phyloP scores from a whole-genome alignment of 441 rosid species.

The Breynia disticha region DNA sequence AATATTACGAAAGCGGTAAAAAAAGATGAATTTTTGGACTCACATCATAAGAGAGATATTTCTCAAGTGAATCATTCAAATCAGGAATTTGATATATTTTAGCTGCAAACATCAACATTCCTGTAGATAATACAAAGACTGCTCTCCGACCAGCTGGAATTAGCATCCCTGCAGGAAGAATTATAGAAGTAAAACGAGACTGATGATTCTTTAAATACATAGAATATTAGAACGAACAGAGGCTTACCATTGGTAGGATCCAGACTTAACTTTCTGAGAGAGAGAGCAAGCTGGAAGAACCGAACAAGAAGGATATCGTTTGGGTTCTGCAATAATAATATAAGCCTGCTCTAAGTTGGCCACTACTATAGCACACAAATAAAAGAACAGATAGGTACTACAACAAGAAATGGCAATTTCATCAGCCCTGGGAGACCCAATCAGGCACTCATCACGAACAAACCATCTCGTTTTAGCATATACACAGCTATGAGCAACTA shows the following conservation, averaged over 20 bases:
- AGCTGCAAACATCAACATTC: conserved; percentile 77
- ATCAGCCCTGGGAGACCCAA: no score
- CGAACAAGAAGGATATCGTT: conserved; percentile 48
- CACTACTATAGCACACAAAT: no score
- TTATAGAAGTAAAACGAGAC: no score
- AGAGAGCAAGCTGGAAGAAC: conserved; percentile 80
- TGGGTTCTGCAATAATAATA: conserved; percentile 43
- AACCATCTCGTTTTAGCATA: no score
- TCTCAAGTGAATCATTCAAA: conserved; percentile 45
- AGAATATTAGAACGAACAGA: no score
- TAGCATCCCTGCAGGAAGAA: conserved; percentile 43
- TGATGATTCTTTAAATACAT: no score
- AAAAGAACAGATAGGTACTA: no score
- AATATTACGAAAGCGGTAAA: not conserved
- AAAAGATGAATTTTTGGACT: conserved; percentile 24
- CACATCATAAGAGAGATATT: conserved; percentile 48
- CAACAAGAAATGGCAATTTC: no score
- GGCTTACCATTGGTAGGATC: conserved; percentile 50
- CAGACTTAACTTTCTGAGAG: conserved; percentile 49
- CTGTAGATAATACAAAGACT: conserved; percentile 43
- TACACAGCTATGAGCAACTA: no score
- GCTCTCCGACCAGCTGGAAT: conserved; percentile 59
- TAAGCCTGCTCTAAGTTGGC: not conserved
- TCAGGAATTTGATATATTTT: conserved; percentile 59
- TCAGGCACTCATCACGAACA: no score